phyloP scores from a whole-genome alignment of 805 yeast genomes.

The Ogataea nitratoaversa region DNA sequence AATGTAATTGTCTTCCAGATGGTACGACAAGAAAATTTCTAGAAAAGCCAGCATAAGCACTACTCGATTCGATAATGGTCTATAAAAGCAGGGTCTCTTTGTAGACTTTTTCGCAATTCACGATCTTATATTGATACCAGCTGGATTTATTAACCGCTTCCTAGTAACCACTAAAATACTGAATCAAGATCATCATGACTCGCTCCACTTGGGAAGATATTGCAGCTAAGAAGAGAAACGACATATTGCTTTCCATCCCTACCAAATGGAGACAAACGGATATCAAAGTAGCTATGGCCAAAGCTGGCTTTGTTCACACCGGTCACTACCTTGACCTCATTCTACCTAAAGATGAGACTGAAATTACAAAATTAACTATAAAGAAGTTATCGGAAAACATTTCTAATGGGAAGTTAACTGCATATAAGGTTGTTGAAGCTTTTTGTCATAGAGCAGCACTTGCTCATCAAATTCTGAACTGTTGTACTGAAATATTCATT shows the following conservation, averaged over 20 bases:
- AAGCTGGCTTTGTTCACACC: constrained; percentile 38
- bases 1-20: no score
- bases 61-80: no score
- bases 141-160: no score
- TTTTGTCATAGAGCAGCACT: constrained; percentile 45
- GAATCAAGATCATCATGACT: not conserved
- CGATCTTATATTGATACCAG: no score
- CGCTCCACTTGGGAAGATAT: not conserved
- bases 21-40: no score
- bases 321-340: constrained; percentile 29
- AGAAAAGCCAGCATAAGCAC: no score
- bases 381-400: constrained; percentile 30
- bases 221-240: not conserved
- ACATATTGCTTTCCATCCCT: constrained; percentile 25
- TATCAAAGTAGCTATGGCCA: constrained; percentile 27
- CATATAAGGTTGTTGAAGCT: constrained; percentile 43
- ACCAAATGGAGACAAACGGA: constrained; percentile 41
- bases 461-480: constrained; percentile 47
- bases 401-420: constrained; percentile 34
- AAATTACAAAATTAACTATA: constrained; percentile 40
- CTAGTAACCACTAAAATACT: no score
- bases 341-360: constrained; percentile 26
- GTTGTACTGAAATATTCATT: constrained; percentile 42
- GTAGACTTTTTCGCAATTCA: no score
- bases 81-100: no score